These are phyloP conservation scores for Lycium ferocissimum DNA, from an alignment of 257 asterid species.

Conservation along the genomic window DNA sequence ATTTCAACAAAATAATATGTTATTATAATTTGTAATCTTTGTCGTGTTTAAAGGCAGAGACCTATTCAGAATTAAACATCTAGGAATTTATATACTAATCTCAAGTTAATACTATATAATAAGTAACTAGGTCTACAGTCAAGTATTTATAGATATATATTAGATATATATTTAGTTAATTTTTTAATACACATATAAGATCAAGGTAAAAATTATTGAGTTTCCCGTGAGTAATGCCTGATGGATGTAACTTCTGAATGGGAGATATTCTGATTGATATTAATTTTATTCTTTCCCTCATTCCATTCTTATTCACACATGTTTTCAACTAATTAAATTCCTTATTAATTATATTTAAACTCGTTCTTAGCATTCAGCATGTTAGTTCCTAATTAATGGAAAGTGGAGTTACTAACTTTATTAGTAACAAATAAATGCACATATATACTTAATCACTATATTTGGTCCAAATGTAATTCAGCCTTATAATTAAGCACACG, in stretches of 20 bases:
- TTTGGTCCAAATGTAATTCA: not conserved
- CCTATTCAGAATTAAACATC: too few relatives aligned
- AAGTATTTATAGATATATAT: too few relatives aligned
- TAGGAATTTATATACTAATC: too few relatives aligned
- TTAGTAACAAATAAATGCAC: not conserved
- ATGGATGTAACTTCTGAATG: not conserved
- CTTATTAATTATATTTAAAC: not conserved
- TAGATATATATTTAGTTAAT: too few relatives aligned
- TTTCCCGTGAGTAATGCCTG: too few relatives aligned
- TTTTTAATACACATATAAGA: too few relatives aligned
- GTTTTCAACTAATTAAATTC: not conserved
- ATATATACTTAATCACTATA: not conserved
- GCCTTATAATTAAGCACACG: not conserved
- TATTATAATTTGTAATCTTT: too few relatives aligned
- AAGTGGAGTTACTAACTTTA: constrained; percentile 3
- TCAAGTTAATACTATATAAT: too few relatives aligned
- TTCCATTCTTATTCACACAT: not conserved
- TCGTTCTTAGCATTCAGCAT: not conserved
- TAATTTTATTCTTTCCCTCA: not conserved
- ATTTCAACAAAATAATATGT: not conserved
- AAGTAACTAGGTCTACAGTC: too few relatives aligned
- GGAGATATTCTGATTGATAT: not conserved
- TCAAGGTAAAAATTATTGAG: too few relatives aligned
- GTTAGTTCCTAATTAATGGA: not conserved
- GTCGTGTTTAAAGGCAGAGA: too few relatives aligned